These are phyloP conservation scores for Geotrichum ghanense DNA, from an alignment of 805 yeast species.

Conservation along the genomic window DNA sequence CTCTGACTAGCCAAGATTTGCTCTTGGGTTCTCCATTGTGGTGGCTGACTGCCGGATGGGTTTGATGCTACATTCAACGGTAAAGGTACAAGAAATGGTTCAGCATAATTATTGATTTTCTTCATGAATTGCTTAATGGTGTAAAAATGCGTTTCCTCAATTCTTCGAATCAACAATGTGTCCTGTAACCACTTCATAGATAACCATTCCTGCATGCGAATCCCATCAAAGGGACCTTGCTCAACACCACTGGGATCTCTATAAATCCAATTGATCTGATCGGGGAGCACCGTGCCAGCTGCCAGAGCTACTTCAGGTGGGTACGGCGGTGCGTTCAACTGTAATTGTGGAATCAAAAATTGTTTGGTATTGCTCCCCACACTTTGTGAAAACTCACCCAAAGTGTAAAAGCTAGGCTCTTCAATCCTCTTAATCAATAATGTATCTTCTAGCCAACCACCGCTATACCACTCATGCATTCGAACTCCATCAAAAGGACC, in stretches of 20 bases:
- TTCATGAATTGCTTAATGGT: conserved; percentile 44
- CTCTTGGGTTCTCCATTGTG: not conserved
- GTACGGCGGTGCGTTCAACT: not conserved
- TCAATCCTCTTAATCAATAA: conserved; percentile 49
- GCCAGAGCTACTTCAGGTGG: not conserved
- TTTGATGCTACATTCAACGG: not conserved
- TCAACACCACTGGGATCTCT: conserved; percentile 56
- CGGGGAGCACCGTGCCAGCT: conserved; percentile 19
- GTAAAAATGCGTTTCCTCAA: conserved; percentile 38
- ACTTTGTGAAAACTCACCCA: conserved; percentile 40
- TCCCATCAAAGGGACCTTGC: conserved; percentile 76
- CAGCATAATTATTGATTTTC: conserved; percentile 34
- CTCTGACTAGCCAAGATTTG: not conserved
- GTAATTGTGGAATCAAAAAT: conserved; percentile 37
- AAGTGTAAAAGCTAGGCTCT: conserved; percentile 37
- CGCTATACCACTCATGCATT: conserved; percentile 72
- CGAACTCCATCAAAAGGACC: conserved; percentile 68
- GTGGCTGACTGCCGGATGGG: not conserved
- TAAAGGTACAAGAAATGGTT: conserved; percentile 50
- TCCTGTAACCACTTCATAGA: conserved; percentile 44
- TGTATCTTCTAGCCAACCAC: conserved; percentile 44
- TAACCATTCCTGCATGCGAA: conserved; percentile 71
- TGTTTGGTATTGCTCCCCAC: conserved; percentile 46
- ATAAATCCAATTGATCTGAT: conserved; percentile 54
- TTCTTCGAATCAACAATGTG: conserved; percentile 47